Evolutionary conservation across 371 early-diverging fungal genomes (phyloP).

Genomic region (Rhizomucor miehei): DNA sequence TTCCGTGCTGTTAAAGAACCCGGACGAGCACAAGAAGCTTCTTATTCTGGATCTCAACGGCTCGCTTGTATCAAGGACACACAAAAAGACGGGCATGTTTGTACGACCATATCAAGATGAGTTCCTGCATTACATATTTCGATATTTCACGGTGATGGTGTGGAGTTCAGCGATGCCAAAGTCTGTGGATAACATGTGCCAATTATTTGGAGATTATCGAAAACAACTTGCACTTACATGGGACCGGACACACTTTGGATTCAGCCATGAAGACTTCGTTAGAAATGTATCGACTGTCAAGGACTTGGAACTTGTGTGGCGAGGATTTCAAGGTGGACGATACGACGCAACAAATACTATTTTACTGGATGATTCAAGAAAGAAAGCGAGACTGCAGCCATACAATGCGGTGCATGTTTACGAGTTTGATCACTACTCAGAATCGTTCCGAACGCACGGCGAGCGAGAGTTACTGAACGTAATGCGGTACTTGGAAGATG

Average conservation of each 20-base stretch:
- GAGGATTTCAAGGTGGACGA: conserved; percentile 18
- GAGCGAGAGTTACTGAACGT: conserved; percentile 14
- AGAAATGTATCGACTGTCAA: conserved; percentile 60
- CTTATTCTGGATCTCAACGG: conserved; percentile 77
- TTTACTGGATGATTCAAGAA: conserved; percentile 66
- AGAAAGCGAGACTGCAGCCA: conserved; percentile 61
- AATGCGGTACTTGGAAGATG: conserved; percentile 4
- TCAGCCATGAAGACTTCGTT: conserved; percentile 43
- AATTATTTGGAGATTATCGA: conserved; percentile 40
- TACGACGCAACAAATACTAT: conserved; percentile 67
- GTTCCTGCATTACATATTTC: conserved; percentile 63
- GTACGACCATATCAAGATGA: conserved; percentile 51
- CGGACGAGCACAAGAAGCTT: conserved; percentile 14
- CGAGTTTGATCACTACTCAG: conserved; percentile 13
- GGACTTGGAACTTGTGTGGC: conserved; percentile 59
- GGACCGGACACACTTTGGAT: conserved; percentile 58
- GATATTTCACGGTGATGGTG: conserved; percentile 68
- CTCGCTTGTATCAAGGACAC: conserved; percentile 54
- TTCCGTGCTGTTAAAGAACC: neutral
- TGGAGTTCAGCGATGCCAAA: conserved; percentile 74
- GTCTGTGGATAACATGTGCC: conserved; percentile 59
- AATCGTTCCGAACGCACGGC: conserved; percentile 4
- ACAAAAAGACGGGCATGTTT: conserved; percentile 22
- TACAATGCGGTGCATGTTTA: conserved; percentile 50
- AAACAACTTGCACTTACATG: conserved; percentile 50